Percentiles rank a stretch among this genome's conserved stretches.
phyloP scores from a whole-genome alignment of 345 rosid species.

The Brassica juncea region DNA sequence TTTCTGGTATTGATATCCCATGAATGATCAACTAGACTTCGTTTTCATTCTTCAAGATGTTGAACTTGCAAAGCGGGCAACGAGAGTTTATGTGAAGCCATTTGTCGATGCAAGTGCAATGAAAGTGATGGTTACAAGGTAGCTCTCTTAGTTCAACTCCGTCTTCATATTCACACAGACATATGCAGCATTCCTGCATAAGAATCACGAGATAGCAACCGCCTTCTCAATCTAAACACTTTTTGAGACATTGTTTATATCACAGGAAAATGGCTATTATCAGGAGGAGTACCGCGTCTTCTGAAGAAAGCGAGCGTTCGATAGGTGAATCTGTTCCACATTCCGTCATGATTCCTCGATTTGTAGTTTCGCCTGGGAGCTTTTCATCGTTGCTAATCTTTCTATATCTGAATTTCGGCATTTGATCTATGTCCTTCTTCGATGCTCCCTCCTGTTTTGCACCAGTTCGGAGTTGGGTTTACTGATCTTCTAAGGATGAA shows the following conservation, averaged over 20 bases:
- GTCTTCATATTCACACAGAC: constrained; percentile 83
- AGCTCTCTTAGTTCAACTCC: constrained; percentile 93
- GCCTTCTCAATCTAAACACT: neutral
- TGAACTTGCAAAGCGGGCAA: constrained; percentile 95
- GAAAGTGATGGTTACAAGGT: constrained; percentile 93
- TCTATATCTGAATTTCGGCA: constrained; percentile 74
- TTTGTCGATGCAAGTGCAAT: constrained; percentile 88
- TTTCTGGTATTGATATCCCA: constrained; percentile 16
- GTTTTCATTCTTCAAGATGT: constrained; percentile 73
- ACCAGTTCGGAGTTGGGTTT: constrained; percentile 9
- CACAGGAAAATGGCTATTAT: neutral
- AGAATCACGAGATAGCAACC: neutral
- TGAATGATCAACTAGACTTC: constrained; percentile 52
- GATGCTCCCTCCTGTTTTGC: constrained; percentile 86
- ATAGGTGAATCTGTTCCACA: constrained; percentile 73
- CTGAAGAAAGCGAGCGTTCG: constrained; percentile 60
- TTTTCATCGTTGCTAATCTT: constrained; percentile 48
- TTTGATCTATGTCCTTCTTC: constrained; percentile 78
- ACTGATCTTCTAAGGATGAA: neutral
- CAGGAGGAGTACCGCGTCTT: constrained; percentile 62
- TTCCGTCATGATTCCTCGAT: constrained; percentile 78
- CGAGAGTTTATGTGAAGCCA: constrained; percentile 89
- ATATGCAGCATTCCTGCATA: constrained; percentile 93
- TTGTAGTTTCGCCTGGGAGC: constrained; percentile 42
- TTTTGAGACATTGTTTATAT: neutral